Evolutionary conservation across 2,329 filamentous ascomycete species (phyloP), one percentile per base, ranked within the genome.

Genomic region (Arthrobotrys conoides): DNA sequence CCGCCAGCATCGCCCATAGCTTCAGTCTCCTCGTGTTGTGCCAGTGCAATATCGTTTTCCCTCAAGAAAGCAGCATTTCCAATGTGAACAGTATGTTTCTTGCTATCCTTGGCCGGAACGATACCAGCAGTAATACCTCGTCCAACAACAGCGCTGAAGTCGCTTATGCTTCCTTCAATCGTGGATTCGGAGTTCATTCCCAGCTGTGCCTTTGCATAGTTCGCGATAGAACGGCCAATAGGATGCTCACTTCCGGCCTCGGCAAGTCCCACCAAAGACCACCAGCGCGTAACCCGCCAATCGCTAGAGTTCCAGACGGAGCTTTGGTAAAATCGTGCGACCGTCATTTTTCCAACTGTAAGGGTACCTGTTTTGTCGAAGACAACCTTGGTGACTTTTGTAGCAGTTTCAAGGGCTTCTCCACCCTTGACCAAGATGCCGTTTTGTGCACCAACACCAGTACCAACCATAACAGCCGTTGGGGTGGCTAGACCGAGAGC

Each of bases 381-480:
- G 16, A 98, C 92, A 20, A 98, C 89, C 81, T 97, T 92, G 0
- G 91, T 96, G 81, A 98, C 89, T 84, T 93, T 95, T 8, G 94
- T 98, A 0, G 94, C 92, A 3, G 90, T 93, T 86, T 99, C 95
- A 2, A 99, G 87, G 33, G 94, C 94, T 48, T 93, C 94, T 71
- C 96, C 96, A 69, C 96, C 95, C 85, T 99, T 99, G 84, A 98
- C 94, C n/a, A 99, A 87, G 81, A 99, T 99, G 24, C 96, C 96
- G 82, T 97, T 92, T 84, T 97, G 93, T 1, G 96, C 96, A 64
- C 96, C 96, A 36, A 97, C 91, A 76, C 96, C 96, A n/a, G 96
- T 98, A 51, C 96, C 96, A 33, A 99, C 96, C 96, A 99, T 98
- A 83, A 99, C 94, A 1, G 96, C 96, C 0, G 96, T 99, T 1